Base-by-base conservation (phyloP, 1,284 basidiomycete species). In the Agaricales sp. region DNA sequence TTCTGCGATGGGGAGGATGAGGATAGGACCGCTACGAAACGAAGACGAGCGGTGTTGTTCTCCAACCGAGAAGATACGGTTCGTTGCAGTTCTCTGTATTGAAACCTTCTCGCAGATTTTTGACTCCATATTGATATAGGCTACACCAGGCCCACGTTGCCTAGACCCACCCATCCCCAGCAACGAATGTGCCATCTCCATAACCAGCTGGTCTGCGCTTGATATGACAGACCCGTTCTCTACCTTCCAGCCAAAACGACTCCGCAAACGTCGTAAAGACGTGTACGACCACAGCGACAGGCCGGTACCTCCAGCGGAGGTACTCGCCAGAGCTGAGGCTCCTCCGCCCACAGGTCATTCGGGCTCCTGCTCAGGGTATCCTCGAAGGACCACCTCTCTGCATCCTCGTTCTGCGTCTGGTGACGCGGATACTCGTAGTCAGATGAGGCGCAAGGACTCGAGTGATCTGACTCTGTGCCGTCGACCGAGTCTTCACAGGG, bases 151-250 rank as follows among this genome's bases (percentile, higher is more conserved):
- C n/a, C n/a, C n/a, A 35, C 30, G 30, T 11, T n/a, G 8, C 30
- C n/a, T 8, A 8, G n/a, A 35, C 30, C 8, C 30, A 8, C 39
- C 39, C 19, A n/a, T 4, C 8, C 6, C 39, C 18, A 41, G 18
- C 19, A n/a, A 41, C 13, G 16, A 18, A 20, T 41, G 18, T 18
- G 16, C n/a, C 18, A n/a, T 41, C 13, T 41, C 39, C 8, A 41
- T 41, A 16, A 41, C 39, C 39, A 41, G 39, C 39, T 41, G 39
- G 39, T 41, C 39, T 41, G 39, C 39, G 19, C 39, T 41, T 16
- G 39, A 41, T 20, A 41, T 41, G 39, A 41, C 39, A 4, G 39
- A 41, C 39, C 39, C 39, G n/a, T 41, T 41, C 39, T 41, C 39
- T 16, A 41, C 39, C 13, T 41, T 16, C 39, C 16, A 8, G 6